phyloP scores from a whole-genome alignment of 352 stramenopile species.

The Plasmopara muralis region DNA sequence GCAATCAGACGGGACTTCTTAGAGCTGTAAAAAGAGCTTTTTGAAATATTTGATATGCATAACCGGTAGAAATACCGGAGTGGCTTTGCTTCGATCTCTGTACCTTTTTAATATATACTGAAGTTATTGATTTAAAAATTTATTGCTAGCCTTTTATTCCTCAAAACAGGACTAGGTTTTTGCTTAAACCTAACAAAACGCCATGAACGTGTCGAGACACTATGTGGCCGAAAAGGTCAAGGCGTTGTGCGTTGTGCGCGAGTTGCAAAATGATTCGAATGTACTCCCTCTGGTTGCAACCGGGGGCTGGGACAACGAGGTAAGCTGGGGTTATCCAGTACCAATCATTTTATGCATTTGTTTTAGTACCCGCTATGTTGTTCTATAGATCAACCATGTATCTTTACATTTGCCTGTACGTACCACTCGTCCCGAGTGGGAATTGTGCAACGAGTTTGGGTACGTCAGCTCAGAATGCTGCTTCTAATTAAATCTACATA shows the following conservation, averaged over 20 bases:
- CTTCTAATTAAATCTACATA: not conserved
- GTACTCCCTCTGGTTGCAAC: slow-evolving; percentile 49
- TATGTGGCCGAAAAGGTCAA: slow-evolving; percentile 59
- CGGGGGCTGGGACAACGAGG: slow-evolving; percentile 54
- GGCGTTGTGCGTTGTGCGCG: slow-evolving; percentile 54
- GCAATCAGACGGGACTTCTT: too few relatives aligned
- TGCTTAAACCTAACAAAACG: too few relatives aligned
- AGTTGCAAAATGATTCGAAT: slow-evolving; percentile 21
- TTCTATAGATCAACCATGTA: slow-evolving; percentile 38
- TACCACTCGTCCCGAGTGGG: slow-evolving; percentile 34
- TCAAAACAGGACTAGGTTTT: too few relatives aligned
- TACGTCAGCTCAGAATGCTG: slow-evolving; percentile 13
- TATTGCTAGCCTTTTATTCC: too few relatives aligned
- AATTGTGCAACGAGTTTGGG: slow-evolving; percentile 40
- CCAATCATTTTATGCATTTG: not conserved
- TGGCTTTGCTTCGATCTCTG: too few relatives aligned
- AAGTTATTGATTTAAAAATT: too few relatives aligned
- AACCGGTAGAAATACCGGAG: too few relatives aligned
- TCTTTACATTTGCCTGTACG: slow-evolving; percentile 47
- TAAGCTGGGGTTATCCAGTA: slow-evolving; percentile 5
- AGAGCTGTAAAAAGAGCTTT: too few relatives aligned
- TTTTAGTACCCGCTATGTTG: not conserved
- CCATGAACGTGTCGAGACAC: slow-evolving; percentile 36
- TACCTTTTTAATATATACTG: too few relatives aligned
- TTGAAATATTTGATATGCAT: too few relatives aligned